Evolutionary conservation across 176 grass and related monocot genomes (phyloP), one percentile per base, ranked within the genome.

Genomic region (Themeda triandra): DNA sequence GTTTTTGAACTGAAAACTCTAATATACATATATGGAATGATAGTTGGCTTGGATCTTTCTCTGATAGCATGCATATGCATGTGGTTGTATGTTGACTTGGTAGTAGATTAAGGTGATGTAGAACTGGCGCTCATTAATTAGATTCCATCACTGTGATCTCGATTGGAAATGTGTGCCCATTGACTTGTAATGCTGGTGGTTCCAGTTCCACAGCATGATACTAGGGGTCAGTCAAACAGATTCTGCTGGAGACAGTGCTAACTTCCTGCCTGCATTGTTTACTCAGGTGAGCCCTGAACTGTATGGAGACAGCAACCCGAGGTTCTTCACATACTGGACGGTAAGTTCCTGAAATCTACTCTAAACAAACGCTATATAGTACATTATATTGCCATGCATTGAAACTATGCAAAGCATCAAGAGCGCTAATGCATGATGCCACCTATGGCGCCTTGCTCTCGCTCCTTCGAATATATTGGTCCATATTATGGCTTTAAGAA

Each of bases 271-370:
- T 53, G 15, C 32, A 37, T 82, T 75, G 30, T 70, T 80, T 70
- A 71, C 84, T 54, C 69, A 99, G 96, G 90, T 94, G 68, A 99
- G 96, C 84, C 96, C 96, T 62, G 73, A 99, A 62, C 82, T 96
- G 4, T 99, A 99, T n/a, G 96, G 96, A 33, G 96, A 99, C 75
- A 84, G 81, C 86, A 89, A 82, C 33, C 89, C 93, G 0, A 92
- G 96, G 18, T 96, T 99, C 93, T 99, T 99, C 96, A 99, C 96
- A 1, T 99, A 99, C 74, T 99, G 96, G 96, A 99, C 96, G 24
- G 96, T 99, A 90, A 88, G 83, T 76, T 21, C 25, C 40, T 21
- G n/a, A 32, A 46, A 14, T 60, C 76, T 46, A 63, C 21, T 60
- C 81, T 17, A 8, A 19, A 65, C 42, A 6, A 63, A 32, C 6